Evolutionary conservation across 768 basidiomycete species (phyloP).

Genomic region (Fistulinella prunicolor): DNA sequence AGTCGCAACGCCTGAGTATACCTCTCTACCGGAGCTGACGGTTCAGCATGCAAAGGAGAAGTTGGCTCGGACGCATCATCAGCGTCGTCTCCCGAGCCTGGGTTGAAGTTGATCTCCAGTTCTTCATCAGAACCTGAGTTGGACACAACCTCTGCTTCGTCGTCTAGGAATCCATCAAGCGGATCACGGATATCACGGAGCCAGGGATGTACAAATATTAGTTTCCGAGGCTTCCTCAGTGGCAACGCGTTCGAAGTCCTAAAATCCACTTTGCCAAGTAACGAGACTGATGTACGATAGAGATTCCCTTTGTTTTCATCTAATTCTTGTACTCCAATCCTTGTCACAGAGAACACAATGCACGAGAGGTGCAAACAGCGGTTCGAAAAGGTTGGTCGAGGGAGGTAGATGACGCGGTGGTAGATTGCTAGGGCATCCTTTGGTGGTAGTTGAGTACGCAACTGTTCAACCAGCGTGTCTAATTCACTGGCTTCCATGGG

Average conservation of each 20-base stretch:
- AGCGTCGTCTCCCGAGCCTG: not conserved
- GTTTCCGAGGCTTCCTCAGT: not conserved
- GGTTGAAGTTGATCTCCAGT: not conserved
- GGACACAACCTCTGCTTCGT: not conserved
- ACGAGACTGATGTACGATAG: not conserved
- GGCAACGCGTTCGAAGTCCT: not conserved
- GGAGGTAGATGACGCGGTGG: not conserved
- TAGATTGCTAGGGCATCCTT: not conserved
- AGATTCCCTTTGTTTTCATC: not conserved
- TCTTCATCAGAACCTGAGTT: not conserved
- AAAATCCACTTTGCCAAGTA: constrained; percentile 2
- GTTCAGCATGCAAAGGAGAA: not conserved
- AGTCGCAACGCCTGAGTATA: not conserved
- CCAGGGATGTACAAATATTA: constrained; percentile 10
- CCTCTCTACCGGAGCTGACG: not conserved
- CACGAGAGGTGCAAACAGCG: constrained; percentile 1
- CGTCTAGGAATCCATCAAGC: not conserved
- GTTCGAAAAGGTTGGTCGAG: not conserved
- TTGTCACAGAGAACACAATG: not conserved
- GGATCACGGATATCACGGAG: constrained; percentile 1
- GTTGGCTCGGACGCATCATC: not conserved
- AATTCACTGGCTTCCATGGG: not conserved
- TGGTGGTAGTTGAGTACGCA: not conserved
- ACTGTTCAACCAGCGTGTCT: not conserved
- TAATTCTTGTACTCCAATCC: not conserved